phyloP scores from a whole-genome alignment of 352 stramenopile genomes.

The Globisporangium okanoganense region DNA sequence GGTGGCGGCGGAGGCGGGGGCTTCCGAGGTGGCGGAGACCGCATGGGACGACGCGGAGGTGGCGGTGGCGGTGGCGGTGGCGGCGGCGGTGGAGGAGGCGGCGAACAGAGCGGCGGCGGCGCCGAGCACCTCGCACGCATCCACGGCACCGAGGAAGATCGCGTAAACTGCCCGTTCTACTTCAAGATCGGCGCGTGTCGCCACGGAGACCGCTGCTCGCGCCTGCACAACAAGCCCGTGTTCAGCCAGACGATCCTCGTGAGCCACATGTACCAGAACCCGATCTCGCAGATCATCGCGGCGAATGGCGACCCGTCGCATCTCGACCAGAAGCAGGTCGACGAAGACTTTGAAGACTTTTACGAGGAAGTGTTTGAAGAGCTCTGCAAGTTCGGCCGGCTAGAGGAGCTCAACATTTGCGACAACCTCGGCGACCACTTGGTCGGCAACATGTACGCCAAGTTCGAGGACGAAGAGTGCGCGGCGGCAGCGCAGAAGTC shows the following conservation, averaged over 20 bases:
- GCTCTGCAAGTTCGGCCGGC: constrained; percentile 97
- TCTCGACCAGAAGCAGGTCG: constrained; percentile 88
- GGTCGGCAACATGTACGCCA: constrained; percentile 99
- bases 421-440: constrained; percentile 99
- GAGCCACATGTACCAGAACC: constrained; percentile 98
- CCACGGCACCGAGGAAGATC: constrained; percentile 96
- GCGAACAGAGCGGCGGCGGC: constrained; percentile 73
- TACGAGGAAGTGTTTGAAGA: constrained; percentile 98
- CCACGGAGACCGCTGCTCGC: constrained; percentile 98
- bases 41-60: constrained; percentile 31
- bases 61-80: constrained; percentile 34
- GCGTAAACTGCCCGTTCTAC: constrained; percentile 99
- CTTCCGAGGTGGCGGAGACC: constrained; percentile 49
- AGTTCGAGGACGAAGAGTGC: constrained; percentile 98
- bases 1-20: constrained; percentile 27
- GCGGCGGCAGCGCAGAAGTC: constrained; percentile 94
- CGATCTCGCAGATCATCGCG: constrained; percentile 85
- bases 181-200: constrained; percentile 99
- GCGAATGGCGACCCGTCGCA: constrained; percentile 78
- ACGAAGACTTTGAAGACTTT: constrained; percentile 97
- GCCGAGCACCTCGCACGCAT: constrained; percentile 96
- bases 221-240: constrained; percentile 97
- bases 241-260: constrained; percentile 99
- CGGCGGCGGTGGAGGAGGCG: constrained; percentile 33
- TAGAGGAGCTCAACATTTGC: constrained; percentile 99